These are phyloP conservation scores for Xerocomus nothofagi DNA, from an alignment of 1,284 basidiomycete species.

Conservation along the genomic window DNA sequence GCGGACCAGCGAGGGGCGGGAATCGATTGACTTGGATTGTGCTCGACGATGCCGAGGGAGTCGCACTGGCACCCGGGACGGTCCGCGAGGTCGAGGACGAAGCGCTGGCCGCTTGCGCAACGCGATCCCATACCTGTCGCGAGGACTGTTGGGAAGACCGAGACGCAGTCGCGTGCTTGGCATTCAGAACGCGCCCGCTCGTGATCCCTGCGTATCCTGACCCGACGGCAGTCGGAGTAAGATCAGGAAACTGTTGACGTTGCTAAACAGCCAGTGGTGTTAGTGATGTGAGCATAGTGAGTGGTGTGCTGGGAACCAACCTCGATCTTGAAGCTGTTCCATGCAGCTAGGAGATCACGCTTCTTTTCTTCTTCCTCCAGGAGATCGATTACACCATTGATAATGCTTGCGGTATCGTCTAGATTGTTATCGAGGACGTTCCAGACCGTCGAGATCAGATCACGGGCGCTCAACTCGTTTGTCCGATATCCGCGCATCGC, in stretches of 20 bases:
- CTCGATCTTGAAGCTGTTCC: slow-evolving; percentile 86
- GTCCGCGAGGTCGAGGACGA: slow-evolving; percentile 46
- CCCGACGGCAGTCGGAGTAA: slow-evolving; percentile 60
- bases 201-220: slow-evolving; percentile 76
- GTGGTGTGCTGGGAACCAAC: slow-evolving; percentile 35
- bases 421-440: slow-evolving; percentile 78
- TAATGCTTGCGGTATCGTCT: slow-evolving; percentile 75
- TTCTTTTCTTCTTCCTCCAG: slow-evolving; percentile 89
- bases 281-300: background rate
- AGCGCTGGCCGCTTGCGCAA: slow-evolving; percentile 78
- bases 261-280: slow-evolving; percentile 47
- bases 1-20: slow-evolving; percentile 42
- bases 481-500: slow-evolving; percentile 80
- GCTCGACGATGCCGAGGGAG: slow-evolving; percentile 21
- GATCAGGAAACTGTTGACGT: slow-evolving; percentile 81
- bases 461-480: slow-evolving; percentile 79
- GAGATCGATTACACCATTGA: slow-evolving; percentile 78
- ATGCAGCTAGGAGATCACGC: slow-evolving; percentile 67
- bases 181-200: slow-evolving; percentile 79
- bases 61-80: slow-evolving; percentile 15
- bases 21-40: slow-evolving; percentile 40
- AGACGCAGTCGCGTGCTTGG: slow-evolving; percentile 71
- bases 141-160: slow-evolving; percentile 58
- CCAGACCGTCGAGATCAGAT: slow-evolving; percentile 87
- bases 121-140: slow-evolving; percentile 80